Base-by-base conservation (phyloP, 768 basidiomycete genomes). In the Boletus pseudo-olivaceus region DNA sequence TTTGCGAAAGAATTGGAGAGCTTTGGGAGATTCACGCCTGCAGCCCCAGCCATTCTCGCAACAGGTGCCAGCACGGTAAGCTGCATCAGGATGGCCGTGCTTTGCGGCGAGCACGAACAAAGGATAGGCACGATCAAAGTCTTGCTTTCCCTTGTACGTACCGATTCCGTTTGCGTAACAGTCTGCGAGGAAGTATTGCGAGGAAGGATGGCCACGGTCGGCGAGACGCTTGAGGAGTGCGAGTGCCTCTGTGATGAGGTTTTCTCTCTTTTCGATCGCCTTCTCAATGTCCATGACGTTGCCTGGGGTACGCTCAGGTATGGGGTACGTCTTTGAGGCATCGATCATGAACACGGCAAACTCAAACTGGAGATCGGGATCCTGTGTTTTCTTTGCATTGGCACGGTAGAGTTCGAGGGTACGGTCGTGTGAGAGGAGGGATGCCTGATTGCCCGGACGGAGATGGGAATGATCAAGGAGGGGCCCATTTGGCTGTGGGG, bases 41-140 rank as follows among this genome's bases (percentile, higher is more conserved):
- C 93, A 96, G 7, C 97, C 97, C 97, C 96, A 98, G 29, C 95
- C 97, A 63, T 98, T 95, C 79, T 99, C 97, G 72, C 93, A 97
- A 68, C 97, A 99, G 3, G 95, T 95, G 32, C 94, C 97, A 0
- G 95, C 90, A 30, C 96, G 89, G 72, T 94, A 99, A 5, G 92
- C 84, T 15, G 93, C 95, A 63, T 98, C 95, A 3, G 93, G 88
- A 68, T 98, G 96, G 15, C 93, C 90, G 64, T 98, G 97, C 72
- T 99, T 99, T 34, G 96, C 92, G 2, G 96, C 93, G 35, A 97
- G 83, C 15, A 96, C 87, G 67, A 98, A 98, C 42, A 99, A 78
- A 10, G 96, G 97, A 72, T 93, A 96, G 5, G 97, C 97, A 53
- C 89, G 85, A 75, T 98, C 97, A 66, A 98, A 98, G 73, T 99